A percentile compares a stretch with the other conserved stretches of the same genome.
These are phyloP conservation scores for Bocquillonia castaneifolia DNA, from an alignment of 441 rosid species.

Conservation along the genomic window DNA sequence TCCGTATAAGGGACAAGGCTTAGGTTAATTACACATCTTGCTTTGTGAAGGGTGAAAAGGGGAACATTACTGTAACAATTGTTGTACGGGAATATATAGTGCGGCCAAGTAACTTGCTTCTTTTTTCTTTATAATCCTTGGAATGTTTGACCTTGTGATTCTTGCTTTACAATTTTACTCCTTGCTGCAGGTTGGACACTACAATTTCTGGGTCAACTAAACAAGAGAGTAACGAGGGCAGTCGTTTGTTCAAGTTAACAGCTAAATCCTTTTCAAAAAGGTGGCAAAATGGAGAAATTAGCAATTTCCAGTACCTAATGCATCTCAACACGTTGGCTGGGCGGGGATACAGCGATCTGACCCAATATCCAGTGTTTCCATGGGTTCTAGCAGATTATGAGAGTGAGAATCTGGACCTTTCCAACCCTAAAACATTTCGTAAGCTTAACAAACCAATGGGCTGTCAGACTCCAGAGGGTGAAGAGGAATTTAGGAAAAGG, in stretches of 20 bases:
- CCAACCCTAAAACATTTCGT: constrained; percentile 85
- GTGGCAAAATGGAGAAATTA: constrained; percentile 99
- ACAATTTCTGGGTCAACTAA: constrained; percentile 95
- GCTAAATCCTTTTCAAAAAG: constrained; percentile 99
- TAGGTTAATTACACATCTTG: neutral
- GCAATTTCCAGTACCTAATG: constrained; percentile 99
- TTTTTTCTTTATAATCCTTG: constrained; percentile 7
- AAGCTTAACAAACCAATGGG: constrained; percentile 99
- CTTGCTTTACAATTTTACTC: constrained; percentile 24
- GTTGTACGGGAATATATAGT: no score
- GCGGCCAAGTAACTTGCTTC: neutral
- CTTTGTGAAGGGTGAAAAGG: neutral
- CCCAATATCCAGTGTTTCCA: constrained; percentile 99
- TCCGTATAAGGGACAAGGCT: neutral
- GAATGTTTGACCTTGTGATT: constrained; percentile 20
- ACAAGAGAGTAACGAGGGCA: constrained; percentile 91
- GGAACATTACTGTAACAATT: neutral
- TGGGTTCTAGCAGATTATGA: constrained; percentile 99
- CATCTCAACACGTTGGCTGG: constrained; percentile 99
- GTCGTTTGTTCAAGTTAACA: constrained; percentile 86
- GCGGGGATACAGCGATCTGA: constrained; percentile 99
- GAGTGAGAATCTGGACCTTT: constrained; percentile 80
- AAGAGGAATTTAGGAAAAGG: constrained; percentile 99
- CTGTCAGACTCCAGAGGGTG: constrained; percentile 97
- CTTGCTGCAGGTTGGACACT: constrained; percentile 76